These are phyloP conservation scores for Fusarium pseudonygamai DNA, from an alignment of 2,329 filamentous ascomycete genomes.

Conservation along the genomic window DNA sequence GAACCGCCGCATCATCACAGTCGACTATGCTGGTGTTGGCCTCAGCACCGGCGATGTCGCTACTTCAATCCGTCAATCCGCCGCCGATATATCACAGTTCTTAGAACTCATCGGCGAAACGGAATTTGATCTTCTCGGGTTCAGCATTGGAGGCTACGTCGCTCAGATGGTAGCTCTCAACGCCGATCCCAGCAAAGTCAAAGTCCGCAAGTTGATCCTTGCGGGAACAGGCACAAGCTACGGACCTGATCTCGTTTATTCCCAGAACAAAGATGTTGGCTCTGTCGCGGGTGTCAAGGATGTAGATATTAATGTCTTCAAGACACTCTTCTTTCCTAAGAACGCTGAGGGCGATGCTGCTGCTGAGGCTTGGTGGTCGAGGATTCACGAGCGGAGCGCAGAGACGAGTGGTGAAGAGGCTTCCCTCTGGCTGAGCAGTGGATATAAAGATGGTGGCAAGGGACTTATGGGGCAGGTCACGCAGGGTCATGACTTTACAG, in stretches of 20 bases:
- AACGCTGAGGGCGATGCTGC: background rate
- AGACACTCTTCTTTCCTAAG: constrained; percentile 6
- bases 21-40: constrained; percentile 7
- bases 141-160: constrained; percentile 5
- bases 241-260: background rate
- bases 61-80: background rate
- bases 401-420: background rate
- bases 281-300: background rate
- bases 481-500: background rate
- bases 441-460: background rate
- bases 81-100: constrained; percentile 1
- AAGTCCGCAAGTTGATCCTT: background rate
- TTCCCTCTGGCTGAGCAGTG: background rate
- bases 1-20: background rate
- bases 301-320: background rate
- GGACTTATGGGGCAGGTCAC: background rate
- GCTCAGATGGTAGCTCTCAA: constrained; percentile 10
- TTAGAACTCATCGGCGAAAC: background rate
- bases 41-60: background rate
- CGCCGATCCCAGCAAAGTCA: background rate
- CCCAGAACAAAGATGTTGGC: background rate
- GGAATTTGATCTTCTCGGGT: background rate
- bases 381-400: background rate
- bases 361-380: constrained; percentile 5
- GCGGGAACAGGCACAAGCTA: background rate